Conservation (phyloP, 176 grass and related monocot species). For the Zizania latifolia region DNA sequence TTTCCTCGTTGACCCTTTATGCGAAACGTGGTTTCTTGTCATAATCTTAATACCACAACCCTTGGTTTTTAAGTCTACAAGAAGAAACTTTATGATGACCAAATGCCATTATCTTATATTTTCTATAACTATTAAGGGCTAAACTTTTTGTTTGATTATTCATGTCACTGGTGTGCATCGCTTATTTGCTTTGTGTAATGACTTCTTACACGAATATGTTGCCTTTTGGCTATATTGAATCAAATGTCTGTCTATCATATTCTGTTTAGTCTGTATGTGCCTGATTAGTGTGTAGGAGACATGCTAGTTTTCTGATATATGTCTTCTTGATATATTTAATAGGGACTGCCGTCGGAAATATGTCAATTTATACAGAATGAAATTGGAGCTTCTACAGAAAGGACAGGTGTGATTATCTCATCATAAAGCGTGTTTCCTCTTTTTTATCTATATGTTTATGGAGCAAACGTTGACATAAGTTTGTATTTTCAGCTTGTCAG, state of each 20-base stretch:
- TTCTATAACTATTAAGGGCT: not conserved
- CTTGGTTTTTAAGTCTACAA: not conserved
- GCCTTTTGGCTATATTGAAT: constrained; percentile 14
- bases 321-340: constrained; percentile 28
- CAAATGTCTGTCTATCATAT: constrained; percentile 12
- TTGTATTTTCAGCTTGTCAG: constrained; percentile 62
- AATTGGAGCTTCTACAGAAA: constrained; percentile 83
- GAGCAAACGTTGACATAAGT: constrained; percentile 10
- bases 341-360: constrained; percentile 61
- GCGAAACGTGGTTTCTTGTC: not conserved
- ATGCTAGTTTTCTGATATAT: constrained; percentile 11
- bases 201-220: constrained; percentile 22
- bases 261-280: not conserved
- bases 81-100: constrained; percentile 15
- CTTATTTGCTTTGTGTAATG: constrained; percentile 17
- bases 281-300: not conserved
- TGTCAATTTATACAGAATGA: constrained; percentile 73
- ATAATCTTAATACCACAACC: not conserved
- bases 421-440: not conserved
- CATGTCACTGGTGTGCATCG: not conserved
- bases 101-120: not conserved
- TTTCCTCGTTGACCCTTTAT: too few relatives aligned
- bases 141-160: constrained; percentile 3
- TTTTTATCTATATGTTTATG: constrained; percentile 16
- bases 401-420: constrained; percentile 45